A percentile compares a stretch with the other conserved stretches of the same genome.
These are phyloP conservation scores for Friedmanniomyces endolithicus DNA, from an alignment of 495 filamentous ascomycete species.

Conservation along the genomic window DNA sequence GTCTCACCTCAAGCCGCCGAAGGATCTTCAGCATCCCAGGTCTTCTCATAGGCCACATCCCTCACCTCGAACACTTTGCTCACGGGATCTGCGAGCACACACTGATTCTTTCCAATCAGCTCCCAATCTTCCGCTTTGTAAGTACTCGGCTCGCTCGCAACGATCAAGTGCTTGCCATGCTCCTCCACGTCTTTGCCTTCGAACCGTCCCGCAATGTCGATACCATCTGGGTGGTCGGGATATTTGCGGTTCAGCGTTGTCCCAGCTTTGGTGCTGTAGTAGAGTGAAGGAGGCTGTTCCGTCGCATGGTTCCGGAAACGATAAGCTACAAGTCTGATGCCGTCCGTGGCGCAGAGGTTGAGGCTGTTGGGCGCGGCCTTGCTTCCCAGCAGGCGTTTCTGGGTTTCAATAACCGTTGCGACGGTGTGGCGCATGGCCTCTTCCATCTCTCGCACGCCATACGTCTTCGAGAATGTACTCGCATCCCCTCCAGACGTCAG, in stretches of 20 bases:
- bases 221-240: conserved; percentile 33
- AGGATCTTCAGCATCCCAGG: conserved; percentile 14
- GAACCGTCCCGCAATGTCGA: conserved; percentile 24
- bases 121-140: conserved; percentile 37
- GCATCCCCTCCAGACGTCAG: conserved; percentile 26
- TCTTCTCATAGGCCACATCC: conserved; percentile 13
- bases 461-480: conserved; percentile 31
- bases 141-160: conserved; percentile 41
- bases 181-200: conserved; percentile 22
- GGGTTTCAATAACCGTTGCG: conserved; percentile 31
- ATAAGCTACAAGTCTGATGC: conserved; percentile 31
- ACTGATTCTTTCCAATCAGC: conserved; percentile 34
- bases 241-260: conserved; percentile 38
- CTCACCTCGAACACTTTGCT: conserved; percentile 6
- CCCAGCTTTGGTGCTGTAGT: conserved; percentile 37
- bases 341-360: conserved; percentile 35
- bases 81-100: conserved; percentile 1
- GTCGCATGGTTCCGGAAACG: conserved; percentile 38
- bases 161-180: conserved; percentile 38
- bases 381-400: conserved; percentile 28
- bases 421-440: conserved; percentile 34
- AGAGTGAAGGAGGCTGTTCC: conserved; percentile 38
- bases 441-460: conserved; percentile 30
- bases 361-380: conserved; percentile 32
- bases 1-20: background rate